Base-by-base conservation (phyloP, 2,329 filamentous ascomycete genomes). In the Calonectria naviculata region DNA sequence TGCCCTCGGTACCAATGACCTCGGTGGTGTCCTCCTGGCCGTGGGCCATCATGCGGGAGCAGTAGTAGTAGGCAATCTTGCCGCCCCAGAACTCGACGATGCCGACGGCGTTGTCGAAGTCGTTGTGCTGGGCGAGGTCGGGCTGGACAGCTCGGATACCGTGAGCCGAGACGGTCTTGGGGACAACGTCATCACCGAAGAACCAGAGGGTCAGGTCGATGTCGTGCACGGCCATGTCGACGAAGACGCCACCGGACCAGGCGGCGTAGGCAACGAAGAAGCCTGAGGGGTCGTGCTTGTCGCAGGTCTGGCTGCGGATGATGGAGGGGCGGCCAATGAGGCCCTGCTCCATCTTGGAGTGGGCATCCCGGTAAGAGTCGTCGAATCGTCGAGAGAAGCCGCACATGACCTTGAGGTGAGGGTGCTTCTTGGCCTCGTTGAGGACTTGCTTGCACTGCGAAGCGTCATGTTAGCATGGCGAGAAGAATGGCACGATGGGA, bases 171-270 rank as follows among this genome's bases (percentile, higher is more conserved):
- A 80, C 78, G 10, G 75, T 78, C 71, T 74, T 75, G 62, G 78
- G 74, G 7, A 74, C 73, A 13, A 72, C 72, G 41, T 80, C 78
- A 17, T 80, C 73, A 10, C 78, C 78, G 19, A 80, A 80, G 71
- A 80, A 80, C 75, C 78, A 80, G 36, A 80, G 56, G 0, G 79
- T 78, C 13, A 80, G 65, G 61, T 80, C 78, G 10, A 93, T 93
- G 78, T 93, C 91, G 83, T 93, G 92, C 78, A 93, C 89, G 61
- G 89, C 89, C 83, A 89, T 91, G 83, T 93, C 91, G 66, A 93
- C 91, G 74, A 93, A 93, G 79, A 93, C 92, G 21, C 91, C 91
- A 49, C 91, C 91, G 3, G 85, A 88, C 82, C 88, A 90, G 72
- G 90, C 84, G 10, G 91, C 89, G 81, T 93, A 93, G 29, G 87